Conservation (phyloP, 768 basidiomycete species). For the Boletus vinaceobasis region DNA sequence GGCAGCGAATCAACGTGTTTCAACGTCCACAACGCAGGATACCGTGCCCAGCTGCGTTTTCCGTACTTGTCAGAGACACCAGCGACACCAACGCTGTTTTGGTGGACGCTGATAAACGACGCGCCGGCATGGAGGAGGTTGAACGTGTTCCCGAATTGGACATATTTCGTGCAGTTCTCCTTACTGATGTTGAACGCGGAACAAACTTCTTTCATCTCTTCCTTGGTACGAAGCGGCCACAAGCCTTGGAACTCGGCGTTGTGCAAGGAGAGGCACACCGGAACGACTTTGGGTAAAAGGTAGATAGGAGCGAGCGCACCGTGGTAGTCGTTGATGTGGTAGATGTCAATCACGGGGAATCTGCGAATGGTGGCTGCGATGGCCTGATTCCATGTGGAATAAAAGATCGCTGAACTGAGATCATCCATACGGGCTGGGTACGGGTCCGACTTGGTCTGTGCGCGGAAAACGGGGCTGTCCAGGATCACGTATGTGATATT, state of each 20-base stretch:
- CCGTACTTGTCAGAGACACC: conserved; percentile 98
- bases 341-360: conserved; percentile 84
- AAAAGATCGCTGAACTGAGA: conserved; percentile 93
- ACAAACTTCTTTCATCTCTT: conserved; percentile 98
- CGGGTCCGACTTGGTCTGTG: conserved; percentile 93
- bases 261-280: conserved; percentile 88
- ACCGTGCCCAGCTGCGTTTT: conserved; percentile 94
- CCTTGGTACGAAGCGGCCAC: conserved; percentile 94
- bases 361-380: conserved; percentile 90
- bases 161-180: conserved; percentile 93
- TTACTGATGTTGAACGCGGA: conserved; percentile 98
- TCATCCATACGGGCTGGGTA: conserved; percentile 98
- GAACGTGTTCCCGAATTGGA: conserved; percentile 97
- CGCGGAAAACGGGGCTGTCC: conserved; percentile 94
- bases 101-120: conserved; percentile 87
- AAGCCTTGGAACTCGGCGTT: conserved; percentile 98
- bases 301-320: conserved; percentile 90
- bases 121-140: conserved; percentile 92
- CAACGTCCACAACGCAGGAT: conserved; percentile 93
- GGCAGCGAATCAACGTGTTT: conserved; percentile 94
- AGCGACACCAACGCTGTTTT: conserved; percentile 90
- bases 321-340: conserved; percentile 95
- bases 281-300: conserved; percentile 86
- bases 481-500: conserved; percentile 95
- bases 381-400: conserved; percentile 97